Evolutionary conservation across 2,329 filamentous ascomycete genomes (phyloP).

Genomic region (Aspergillus flavus): DNA sequence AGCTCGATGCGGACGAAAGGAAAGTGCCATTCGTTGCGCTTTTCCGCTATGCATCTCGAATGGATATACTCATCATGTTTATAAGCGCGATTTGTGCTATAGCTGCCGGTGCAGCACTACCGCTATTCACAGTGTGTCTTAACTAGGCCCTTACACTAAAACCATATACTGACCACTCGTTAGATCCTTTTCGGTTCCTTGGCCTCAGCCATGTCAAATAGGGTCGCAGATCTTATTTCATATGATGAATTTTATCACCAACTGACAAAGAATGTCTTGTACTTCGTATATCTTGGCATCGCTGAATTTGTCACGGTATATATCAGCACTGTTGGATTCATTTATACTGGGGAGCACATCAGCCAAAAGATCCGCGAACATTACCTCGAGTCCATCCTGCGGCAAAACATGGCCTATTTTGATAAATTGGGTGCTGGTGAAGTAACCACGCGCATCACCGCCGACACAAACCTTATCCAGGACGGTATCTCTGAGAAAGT

Average conservation of each 20-base stretch:
- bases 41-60: slow-evolving; percentile 69
- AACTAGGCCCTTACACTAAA: background rate
- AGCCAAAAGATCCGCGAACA: slow-evolving; percentile 76
- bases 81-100: slow-evolving; percentile 68
- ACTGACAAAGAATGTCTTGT: slow-evolving; percentile 69
- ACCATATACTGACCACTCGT: slow-evolving; percentile 10
- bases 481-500: slow-evolving; percentile 93
- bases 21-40: slow-evolving; percentile 67
- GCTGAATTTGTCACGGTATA: slow-evolving; percentile 79
- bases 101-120: slow-evolving; percentile 72
- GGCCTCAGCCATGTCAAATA: slow-evolving; percentile 70
- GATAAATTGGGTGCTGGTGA: slow-evolving; percentile 92
- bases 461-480: slow-evolving; percentile 90
- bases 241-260: slow-evolving; percentile 61
- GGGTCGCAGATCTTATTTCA: slow-evolving; percentile 54
- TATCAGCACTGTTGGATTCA: slow-evolving; percentile 82
- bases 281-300: slow-evolving; percentile 83
- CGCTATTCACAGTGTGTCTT: slow-evolving; percentile 70
- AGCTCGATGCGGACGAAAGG: slow-evolving; percentile 66
- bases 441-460: slow-evolving; percentile 90
- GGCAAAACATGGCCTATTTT: slow-evolving; percentile 89
- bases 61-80: slow-evolving; percentile 65
- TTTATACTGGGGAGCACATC: slow-evolving; percentile 81
- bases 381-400: slow-evolving; percentile 81
- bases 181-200: slow-evolving; percentile 73